Conservation (phyloP, 495 filamentous ascomycete genomes). For the Penicillium atrosanguineum region DNA sequence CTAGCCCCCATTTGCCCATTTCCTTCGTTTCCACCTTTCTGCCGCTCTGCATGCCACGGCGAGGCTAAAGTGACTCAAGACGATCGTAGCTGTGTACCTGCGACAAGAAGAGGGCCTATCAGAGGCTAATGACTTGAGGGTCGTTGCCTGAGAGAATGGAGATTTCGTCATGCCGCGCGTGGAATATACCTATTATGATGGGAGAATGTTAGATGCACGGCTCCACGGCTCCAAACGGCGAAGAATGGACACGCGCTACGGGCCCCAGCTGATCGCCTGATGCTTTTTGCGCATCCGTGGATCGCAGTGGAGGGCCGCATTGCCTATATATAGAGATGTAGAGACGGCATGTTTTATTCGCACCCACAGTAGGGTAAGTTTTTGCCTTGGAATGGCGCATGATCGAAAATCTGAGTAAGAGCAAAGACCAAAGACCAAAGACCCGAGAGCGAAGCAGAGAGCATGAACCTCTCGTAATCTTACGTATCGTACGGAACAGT, state of each 20-base stretch:
- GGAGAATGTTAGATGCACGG: not conserved
- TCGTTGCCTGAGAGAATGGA: not conserved
- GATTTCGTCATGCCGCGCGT: not conserved
- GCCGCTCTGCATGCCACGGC: constrained; percentile 12
- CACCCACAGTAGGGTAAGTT: not conserved
- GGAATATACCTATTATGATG: not conserved
- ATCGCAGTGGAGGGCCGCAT: not conserved
- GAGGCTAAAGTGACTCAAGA: constrained; percentile 11
- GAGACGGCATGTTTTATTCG: not conserved
- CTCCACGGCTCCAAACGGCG: not conserved
- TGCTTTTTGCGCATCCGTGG: not conserved
- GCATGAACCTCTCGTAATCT: not conserved
- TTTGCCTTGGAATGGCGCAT: constrained; percentile 6
- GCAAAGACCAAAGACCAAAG: not conserved
- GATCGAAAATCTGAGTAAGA: not conserved
- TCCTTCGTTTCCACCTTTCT: not conserved
- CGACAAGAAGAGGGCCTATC: constrained; percentile 3
- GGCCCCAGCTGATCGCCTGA: not conserved
- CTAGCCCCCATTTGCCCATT: not conserved
- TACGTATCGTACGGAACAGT: not conserved
- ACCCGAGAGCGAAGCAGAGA: not conserved
- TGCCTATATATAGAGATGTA: not conserved
- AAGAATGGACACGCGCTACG: not conserved
- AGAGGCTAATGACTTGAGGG: not conserved
- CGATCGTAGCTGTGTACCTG: constrained; percentile 12